These are phyloP conservation scores for Anthracocystis panici-leucophaei DNA, from an alignment of 1,284 basidiomycete genomes.

Conservation along the genomic window DNA sequence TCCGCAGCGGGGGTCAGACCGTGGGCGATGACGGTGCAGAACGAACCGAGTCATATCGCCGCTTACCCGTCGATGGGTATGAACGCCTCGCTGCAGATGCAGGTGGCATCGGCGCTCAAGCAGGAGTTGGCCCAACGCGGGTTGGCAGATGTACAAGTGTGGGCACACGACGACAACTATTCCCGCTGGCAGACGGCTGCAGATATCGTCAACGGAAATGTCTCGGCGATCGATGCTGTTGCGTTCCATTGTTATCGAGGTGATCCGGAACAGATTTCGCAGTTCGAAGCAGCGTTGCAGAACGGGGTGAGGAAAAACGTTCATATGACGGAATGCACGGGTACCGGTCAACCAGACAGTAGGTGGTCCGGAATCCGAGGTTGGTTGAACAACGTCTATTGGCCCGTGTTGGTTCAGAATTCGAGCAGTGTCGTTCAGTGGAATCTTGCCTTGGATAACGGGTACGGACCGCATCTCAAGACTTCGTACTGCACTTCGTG, in stretches of 20 bases:
- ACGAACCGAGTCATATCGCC: slow-evolving; percentile 51
- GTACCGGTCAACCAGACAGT: slow-evolving; percentile 19
- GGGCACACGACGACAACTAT: slow-evolving; percentile 61
- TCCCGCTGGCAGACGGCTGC: slow-evolving; percentile 37
- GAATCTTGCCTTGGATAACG: slow-evolving; percentile 54
- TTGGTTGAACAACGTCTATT: slow-evolving; percentile 53
- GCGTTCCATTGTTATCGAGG: slow-evolving; percentile 63
- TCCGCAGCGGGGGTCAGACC: slow-evolving; percentile 33
- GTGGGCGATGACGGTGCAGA: slow-evolving; percentile 59
- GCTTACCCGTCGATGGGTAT: slow-evolving; percentile 55
- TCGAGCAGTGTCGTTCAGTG: slow-evolving; percentile 42
- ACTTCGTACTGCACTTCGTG: slow-evolving; percentile 48
- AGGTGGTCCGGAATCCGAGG: slow-evolving; percentile 42
- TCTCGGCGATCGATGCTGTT: slow-evolving; percentile 47
- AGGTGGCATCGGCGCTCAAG: slow-evolving; percentile 35
- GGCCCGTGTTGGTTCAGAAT: slow-evolving; percentile 40
- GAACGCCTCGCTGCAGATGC: slow-evolving; percentile 20
- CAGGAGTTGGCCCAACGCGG: slow-evolving; percentile 18
- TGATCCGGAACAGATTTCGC: slow-evolving; percentile 32
- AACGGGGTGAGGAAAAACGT: slow-evolving; percentile 31
- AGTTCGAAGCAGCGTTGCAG: slow-evolving; percentile 20
- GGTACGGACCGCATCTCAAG: slow-evolving; percentile 45
- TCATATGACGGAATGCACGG: slow-evolving; percentile 58
- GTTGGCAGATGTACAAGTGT: slow-evolving; percentile 34
- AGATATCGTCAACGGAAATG: slow-evolving; percentile 45